Conservation (phyloP, 2,329 filamentous ascomycete species). For the Pseudogymnoascus sp. region DNA sequence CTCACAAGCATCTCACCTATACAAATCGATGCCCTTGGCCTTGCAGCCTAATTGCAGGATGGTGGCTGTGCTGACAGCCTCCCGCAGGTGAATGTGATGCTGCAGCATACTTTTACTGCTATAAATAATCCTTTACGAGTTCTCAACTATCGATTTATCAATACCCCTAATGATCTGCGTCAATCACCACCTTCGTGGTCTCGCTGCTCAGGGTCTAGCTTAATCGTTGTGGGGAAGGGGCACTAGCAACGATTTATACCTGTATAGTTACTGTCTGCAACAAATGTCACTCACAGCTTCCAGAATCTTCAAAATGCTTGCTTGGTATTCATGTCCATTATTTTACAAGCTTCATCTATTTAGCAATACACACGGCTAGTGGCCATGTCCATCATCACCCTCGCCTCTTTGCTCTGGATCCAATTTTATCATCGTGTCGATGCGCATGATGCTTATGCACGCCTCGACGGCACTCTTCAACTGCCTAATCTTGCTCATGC, state of each 20-base stretch:
- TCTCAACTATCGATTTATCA: too few relatives aligned
- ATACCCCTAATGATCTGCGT: slow-evolving; percentile 37
- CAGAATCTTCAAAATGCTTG: background rate
- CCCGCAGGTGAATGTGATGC: too few relatives aligned
- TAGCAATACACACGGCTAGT: slow-evolving; percentile 43
- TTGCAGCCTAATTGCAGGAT: too few relatives aligned
- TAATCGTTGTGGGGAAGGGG: too few relatives aligned
- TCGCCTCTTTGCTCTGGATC: slow-evolving; percentile 76
- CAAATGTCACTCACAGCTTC: background rate
- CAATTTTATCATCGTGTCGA: slow-evolving; percentile 96
- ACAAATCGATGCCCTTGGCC: too few relatives aligned
- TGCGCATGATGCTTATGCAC: slow-evolving; percentile 98
- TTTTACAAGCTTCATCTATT: slow-evolving; percentile 24
- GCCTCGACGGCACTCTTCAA: slow-evolving; percentile 98
- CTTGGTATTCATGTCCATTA: slow-evolving; percentile 10
- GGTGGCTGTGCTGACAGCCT: too few relatives aligned
- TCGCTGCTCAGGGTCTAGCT: slow-evolving; percentile 9
- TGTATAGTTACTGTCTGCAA: background rate
- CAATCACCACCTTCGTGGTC: slow-evolving; percentile 67
- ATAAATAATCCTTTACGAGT: too few relatives aligned
- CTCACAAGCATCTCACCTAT: too few relatives aligned
- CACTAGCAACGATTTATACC: background rate
- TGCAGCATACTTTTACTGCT: too few relatives aligned
- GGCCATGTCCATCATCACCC: slow-evolving; percentile 76
- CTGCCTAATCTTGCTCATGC: slow-evolving; percentile 96